A percentile compares a stretch with the other conserved stretches of the same genome.
phyloP scores from a whole-genome alignment of 805 yeast genomes.

The Saturnispora quitensis region DNA sequence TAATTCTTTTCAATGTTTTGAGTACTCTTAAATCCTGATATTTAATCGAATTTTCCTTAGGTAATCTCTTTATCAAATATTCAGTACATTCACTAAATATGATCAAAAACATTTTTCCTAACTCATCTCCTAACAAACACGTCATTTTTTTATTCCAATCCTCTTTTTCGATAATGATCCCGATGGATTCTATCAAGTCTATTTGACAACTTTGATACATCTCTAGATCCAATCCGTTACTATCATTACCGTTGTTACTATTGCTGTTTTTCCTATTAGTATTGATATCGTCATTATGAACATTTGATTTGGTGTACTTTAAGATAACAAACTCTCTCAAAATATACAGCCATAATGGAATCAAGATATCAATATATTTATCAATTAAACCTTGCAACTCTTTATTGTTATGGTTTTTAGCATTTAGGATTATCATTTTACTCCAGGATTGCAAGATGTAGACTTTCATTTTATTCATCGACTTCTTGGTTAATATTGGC shows the following conservation, averaged over 20 bases:
- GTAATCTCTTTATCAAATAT: conserved; percentile 43
- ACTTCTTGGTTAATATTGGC: conserved; percentile 34
- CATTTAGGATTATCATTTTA: conserved; percentile 28
- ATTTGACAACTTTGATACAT: conserved; percentile 60
- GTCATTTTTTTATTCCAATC: conserved; percentile 37
- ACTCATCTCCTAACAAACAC: conserved; percentile 45
- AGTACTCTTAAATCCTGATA: conserved; percentile 29
- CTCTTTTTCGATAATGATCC: conserved; percentile 42
- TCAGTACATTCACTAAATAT: conserved; percentile 80
- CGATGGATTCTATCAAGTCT: conserved; percentile 66
- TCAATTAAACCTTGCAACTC: conserved; percentile 39
- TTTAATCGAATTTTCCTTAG: conserved; percentile 11
- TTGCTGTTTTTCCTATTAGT: neutral
- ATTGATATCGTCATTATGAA: neutral
- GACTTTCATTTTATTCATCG: conserved; percentile 47
- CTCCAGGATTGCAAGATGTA: conserved; percentile 72
- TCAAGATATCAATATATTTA: conserved; percentile 50
- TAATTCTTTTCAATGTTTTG: conserved; percentile 45
- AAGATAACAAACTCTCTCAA: conserved; percentile 66
- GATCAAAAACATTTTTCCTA: conserved; percentile 63
- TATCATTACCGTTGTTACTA: conserved; percentile 25
- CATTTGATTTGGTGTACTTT: conserved; percentile 31
- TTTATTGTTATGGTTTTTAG: conserved; percentile 28
- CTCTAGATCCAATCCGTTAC: conserved; percentile 36
- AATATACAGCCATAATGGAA: conserved; percentile 72